A percentile compares a stretch with the other conserved stretches of the same genome.
These are phyloP conservation scores for Quercus alba DNA, from an alignment of 306 rosid species.

Conservation along the genomic window DNA sequence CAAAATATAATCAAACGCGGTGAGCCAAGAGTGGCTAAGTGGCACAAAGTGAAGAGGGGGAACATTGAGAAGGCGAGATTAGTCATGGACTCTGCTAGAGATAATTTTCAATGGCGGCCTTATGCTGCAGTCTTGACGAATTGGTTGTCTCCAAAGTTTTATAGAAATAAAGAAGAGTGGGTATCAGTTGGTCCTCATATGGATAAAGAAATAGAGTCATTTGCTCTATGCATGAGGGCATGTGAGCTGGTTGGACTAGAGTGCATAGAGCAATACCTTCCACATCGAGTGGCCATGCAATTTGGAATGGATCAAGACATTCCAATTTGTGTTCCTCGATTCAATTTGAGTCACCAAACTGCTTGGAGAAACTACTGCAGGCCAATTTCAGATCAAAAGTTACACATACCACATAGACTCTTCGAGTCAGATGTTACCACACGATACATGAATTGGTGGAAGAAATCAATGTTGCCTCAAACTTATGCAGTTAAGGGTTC, in stretches of 20 bases:
- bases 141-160: conserved; percentile 10
- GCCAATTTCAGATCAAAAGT: neutral
- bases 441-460: conserved; percentile 2
- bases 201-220: conserved; percentile 21
- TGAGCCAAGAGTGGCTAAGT: conserved; percentile 25
- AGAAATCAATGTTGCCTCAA: neutral
- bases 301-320: conserved; percentile 67
- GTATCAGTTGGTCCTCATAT: conserved; percentile 4
- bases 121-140: conserved; percentile 19
- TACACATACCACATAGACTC: conserved; percentile 14
- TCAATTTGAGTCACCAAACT: neutral
- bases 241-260: conserved; percentile 40
- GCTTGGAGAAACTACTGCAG: conserved; percentile 11
- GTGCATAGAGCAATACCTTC: conserved; percentile 31
- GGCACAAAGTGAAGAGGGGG: conserved; percentile 2
- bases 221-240: conserved; percentile 33
- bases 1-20: neutral
- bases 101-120: conserved; percentile 46
- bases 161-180: conserved; percentile 14
- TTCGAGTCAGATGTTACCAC: conserved; percentile 26
- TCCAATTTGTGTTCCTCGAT: conserved; percentile 25
- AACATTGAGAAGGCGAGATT: neutral
- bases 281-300: conserved; percentile 61
- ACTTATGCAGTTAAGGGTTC: neutral
- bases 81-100: conserved; percentile 12